Percentiles rank a stretch among this genome's conserved stretches.
phyloP scores from a whole-genome alignment of 208 protist genomes.

The Leishmania gerbilli region DNA sequence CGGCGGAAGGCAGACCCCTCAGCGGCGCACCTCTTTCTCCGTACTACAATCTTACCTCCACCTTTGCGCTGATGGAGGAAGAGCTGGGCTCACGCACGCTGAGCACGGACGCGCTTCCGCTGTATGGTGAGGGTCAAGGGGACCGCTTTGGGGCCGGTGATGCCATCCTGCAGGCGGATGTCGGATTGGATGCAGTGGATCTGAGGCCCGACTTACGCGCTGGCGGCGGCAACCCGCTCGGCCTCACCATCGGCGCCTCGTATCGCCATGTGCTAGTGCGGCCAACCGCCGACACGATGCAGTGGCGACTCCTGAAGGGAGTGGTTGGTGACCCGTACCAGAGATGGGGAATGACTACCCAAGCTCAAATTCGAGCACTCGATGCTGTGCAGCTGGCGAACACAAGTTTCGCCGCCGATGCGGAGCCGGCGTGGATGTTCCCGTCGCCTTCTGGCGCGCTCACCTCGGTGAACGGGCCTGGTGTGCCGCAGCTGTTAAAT shows the following conservation, averaged over 20 bases:
- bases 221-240: constrained; percentile 48
- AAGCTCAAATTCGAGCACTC: constrained; percentile 23
- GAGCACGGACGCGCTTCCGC: constrained; percentile 28
- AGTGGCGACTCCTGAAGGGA: constrained; percentile 33
- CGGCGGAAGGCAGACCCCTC: background rate
- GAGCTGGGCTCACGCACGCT: constrained; percentile 55
- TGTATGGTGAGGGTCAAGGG: constrained; percentile 3
- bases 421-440: background rate
- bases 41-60: constrained; percentile 61
- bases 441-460: background rate
- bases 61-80: constrained; percentile 75
- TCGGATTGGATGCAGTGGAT: constrained; percentile 25
- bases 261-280: constrained; percentile 48
- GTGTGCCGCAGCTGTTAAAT: constrained; percentile 6
- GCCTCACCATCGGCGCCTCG: constrained; percentile 37
- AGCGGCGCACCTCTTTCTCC: constrained; percentile 38
- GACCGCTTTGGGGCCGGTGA: background rate
- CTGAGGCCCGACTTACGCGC: constrained; percentile 40
- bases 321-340: constrained; percentile 48
- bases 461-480: background rate
- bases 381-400: constrained; percentile 6
- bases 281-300: constrained; percentile 24
- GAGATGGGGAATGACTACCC: constrained; percentile 44
- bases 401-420: background rate
- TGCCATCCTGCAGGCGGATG: constrained; percentile 1